These are phyloP conservation scores for Anisodus tanguticus DNA, from an alignment of 257 asterid genomes.

Conservation along the genomic window DNA sequence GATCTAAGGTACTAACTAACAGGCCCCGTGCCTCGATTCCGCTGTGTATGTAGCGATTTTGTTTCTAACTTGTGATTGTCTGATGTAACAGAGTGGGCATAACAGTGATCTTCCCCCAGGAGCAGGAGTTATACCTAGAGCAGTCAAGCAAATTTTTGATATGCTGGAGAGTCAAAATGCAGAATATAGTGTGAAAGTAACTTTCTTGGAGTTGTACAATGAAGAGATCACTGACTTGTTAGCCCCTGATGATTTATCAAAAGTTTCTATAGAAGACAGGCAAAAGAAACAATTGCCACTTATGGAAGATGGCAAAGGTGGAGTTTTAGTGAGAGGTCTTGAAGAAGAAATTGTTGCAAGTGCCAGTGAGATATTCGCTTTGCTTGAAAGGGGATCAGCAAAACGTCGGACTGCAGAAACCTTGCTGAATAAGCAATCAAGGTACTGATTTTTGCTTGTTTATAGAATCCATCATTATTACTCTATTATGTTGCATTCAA, in stretches of 20 bases:
- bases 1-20: conserved; percentile 59
- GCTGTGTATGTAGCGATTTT: not conserved
- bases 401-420: conserved; percentile 92
- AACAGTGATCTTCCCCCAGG: conserved; percentile 80
- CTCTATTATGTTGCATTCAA: conserved; percentile 6
- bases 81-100: conserved; percentile 57
- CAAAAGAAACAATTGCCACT: conserved; percentile 83
- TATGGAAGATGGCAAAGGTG: conserved; percentile 95
- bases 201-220: conserved; percentile 73
- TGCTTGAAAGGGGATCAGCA: conserved; percentile 85
- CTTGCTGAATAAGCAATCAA: conserved; percentile 80
- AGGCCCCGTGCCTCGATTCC: not conserved
- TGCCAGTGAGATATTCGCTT: conserved; percentile 72
- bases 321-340: conserved; percentile 85
- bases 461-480: not conserved
- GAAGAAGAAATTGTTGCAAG: conserved; percentile 86
- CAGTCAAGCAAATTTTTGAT: conserved; percentile 83
- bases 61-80: conserved; percentile 21
- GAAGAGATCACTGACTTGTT: conserved; percentile 47
- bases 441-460: conserved; percentile 47
- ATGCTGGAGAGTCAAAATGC: conserved; percentile 83
- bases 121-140: conserved; percentile 88
- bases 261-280: conserved; percentile 65
- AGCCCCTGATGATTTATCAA: conserved; percentile 80
- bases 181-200: conserved; percentile 84